A percentile compares a stretch with the other conserved stretches of the same genome.
Conservation (phyloP, 768 basidiomycete genomes). For the Lactarius vividus region DNA sequence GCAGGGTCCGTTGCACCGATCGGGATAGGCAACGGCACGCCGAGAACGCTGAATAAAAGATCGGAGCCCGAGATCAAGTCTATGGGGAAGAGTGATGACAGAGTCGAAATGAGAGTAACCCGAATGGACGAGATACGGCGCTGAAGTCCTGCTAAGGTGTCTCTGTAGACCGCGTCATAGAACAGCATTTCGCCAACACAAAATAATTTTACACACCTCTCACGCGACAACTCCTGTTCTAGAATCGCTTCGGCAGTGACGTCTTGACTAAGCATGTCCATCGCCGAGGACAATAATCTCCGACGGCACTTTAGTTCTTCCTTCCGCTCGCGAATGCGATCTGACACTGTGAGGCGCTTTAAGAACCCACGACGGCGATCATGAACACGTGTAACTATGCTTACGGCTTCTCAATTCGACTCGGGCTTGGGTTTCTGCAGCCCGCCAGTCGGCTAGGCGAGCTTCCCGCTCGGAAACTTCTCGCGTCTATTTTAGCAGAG, state of each 20-base stretch:
- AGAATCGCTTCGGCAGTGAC: neutral
- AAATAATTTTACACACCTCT: conserved; percentile 29
- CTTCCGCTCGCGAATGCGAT: conserved; percentile 43
- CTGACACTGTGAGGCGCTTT: conserved; percentile 38
- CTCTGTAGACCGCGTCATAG: conserved; percentile 39
- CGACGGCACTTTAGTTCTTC: conserved; percentile 47
- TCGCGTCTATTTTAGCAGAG: conserved; percentile 51
- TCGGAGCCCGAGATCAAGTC: conserved; percentile 80
- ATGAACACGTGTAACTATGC: conserved; percentile 33
- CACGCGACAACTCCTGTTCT: conserved; percentile 38
- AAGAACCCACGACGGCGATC: conserved; percentile 15
- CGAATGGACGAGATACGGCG: conserved; percentile 51
- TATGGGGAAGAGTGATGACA: conserved; percentile 85
- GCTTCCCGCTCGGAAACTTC: conserved; percentile 66
- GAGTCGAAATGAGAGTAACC: conserved; percentile 62
- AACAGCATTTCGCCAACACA: conserved; percentile 20
- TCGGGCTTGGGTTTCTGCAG: conserved; percentile 23
- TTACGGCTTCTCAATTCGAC: conserved; percentile 42
- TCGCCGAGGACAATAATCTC: conserved; percentile 45
- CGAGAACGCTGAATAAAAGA: conserved; percentile 85
- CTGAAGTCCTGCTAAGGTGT: conserved; percentile 45
- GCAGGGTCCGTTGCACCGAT: conserved; percentile 70
- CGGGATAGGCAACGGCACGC: conserved; percentile 90
- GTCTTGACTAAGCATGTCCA: conserved; percentile 39
- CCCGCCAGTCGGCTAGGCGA: conserved; percentile 44